A percentile compares a stretch with the other conserved stretches of the same genome.
phyloP scores from a whole-genome alignment of 345 rosid species.

The Eutrema japonicum region DNA sequence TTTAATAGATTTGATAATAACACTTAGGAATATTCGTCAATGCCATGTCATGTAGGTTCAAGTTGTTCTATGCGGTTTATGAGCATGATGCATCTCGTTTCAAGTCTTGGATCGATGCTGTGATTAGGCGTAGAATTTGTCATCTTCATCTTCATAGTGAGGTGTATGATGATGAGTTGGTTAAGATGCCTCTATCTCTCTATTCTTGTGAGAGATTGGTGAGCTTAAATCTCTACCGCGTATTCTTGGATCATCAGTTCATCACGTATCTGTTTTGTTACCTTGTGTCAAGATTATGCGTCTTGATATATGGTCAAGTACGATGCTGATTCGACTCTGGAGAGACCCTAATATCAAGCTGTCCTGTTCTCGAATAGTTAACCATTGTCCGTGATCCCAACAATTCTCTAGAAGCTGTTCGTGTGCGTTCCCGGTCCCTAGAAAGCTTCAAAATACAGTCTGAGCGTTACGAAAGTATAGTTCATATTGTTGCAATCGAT shows the following conservation, averaged over 20 bases:
- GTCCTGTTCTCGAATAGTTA: conserved; percentile 34
- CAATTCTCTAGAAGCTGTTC: conserved; percentile 26
- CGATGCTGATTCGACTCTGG: conserved; percentile 33
- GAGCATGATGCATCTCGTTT: conserved; percentile 35
- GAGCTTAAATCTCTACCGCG: conserved; percentile 17
- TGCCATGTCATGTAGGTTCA: conserved; percentile 8
- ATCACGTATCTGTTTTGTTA: conserved; percentile 25
- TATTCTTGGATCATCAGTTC: neutral
- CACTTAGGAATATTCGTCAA: too few relatives aligned
- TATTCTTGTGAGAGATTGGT: conserved; percentile 28
- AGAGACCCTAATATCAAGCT: conserved; percentile 31
- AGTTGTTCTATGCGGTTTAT: conserved; percentile 16
- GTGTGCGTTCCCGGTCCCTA: conserved; percentile 30
- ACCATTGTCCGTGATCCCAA: conserved; percentile 20
- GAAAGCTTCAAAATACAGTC: conserved; percentile 8
- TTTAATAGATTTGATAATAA: too few relatives aligned
- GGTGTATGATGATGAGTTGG: neutral
- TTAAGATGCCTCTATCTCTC: conserved; percentile 37
- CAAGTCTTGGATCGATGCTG: conserved; percentile 33
- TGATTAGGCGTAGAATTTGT: conserved; percentile 13
- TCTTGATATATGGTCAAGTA: conserved; percentile 23
- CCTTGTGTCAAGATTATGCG: conserved; percentile 38
- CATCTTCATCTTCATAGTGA: conserved; percentile 15
- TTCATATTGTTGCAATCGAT: conserved; percentile 26
- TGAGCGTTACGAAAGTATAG: neutral